phyloP scores from a whole-genome alignment of 2,329 filamentous ascomycete genomes.

The Clarireedia sp. region DNA sequence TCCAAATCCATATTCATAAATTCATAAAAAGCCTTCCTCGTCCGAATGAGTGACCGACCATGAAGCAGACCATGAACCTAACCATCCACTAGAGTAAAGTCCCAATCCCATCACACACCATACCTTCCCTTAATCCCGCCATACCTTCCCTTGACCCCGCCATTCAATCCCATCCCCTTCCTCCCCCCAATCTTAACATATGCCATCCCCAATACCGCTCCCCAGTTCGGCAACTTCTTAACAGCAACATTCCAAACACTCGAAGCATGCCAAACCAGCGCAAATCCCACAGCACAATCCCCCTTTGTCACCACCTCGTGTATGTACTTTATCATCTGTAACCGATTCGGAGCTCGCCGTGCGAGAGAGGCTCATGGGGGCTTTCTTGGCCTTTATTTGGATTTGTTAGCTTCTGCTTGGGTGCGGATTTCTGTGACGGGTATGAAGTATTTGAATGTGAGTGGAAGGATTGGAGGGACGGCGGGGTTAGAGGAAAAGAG shows the following conservation, averaged over 20 bases:
- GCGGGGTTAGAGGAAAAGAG: neutral
- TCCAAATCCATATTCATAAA: too few relatives aligned
- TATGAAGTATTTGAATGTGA: neutral
- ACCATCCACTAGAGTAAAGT: too few relatives aligned
- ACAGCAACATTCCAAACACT: constrained; percentile 10
- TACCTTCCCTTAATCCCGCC: neutral
- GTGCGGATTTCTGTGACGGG: neutral
- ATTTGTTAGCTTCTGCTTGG: neutral
- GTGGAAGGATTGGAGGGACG: neutral
- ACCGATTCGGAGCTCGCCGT: neutral
- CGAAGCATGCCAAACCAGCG: constrained; percentile 6
- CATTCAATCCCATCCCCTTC: neutral
- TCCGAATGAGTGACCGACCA: too few relatives aligned
- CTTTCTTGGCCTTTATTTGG: neutral
- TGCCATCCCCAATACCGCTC: neutral
- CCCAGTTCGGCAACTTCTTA: neutral
- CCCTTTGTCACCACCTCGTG: neutral
- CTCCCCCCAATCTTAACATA: neutral
- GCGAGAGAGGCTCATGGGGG: neutral
- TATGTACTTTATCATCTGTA: neutral
- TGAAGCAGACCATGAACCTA: too few relatives aligned
- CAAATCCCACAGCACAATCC: constrained; percentile 6
- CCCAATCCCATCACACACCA: neutral
- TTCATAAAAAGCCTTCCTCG: too few relatives aligned
- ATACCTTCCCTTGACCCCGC: neutral